Evolutionary conservation across 768 basidiomycete species (phyloP).

Genomic region (Ramaria sp.): DNA sequence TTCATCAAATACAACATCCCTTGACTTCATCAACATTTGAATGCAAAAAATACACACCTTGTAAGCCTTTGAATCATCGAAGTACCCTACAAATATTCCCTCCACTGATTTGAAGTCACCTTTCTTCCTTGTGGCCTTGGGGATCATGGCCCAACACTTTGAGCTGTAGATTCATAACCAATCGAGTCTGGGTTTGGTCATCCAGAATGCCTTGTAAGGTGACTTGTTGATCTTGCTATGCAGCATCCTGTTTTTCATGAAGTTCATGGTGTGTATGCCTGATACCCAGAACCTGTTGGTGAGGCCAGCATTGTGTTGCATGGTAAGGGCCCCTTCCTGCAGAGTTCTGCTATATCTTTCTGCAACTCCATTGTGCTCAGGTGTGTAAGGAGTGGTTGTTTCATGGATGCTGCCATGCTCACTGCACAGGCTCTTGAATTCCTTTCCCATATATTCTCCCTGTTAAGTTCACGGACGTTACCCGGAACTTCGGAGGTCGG

Average conservation of each 20-base stretch:
- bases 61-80: background rate
- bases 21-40: background rate
- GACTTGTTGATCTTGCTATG: conserved; percentile 7
- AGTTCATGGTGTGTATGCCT: background rate
- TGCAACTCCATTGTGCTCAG: conserved; percentile 21
- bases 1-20: background rate
- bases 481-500: too few relatives aligned
- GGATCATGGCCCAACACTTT: background rate
- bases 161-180: background rate
- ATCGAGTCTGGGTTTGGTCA: conserved; percentile 14
- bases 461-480: too few relatives aligned
- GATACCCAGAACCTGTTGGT: conserved; percentile 14
- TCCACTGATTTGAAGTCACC: background rate
- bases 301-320: conserved; percentile 16
- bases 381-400: conserved; percentile 18
- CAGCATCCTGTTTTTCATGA: background rate
- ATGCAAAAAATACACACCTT: background rate
- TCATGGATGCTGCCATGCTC: conserved; percentile 17
- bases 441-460: conserved; percentile 18
- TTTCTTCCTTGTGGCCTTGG: background rate
- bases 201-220: conserved; percentile 16
- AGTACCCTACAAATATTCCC: background rate
- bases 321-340: conserved; percentile 14
- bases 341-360: conserved; percentile 21
- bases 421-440: conserved; percentile 13